Base-by-base conservation (phyloP, 2,329 filamentous ascomycete genomes). In the Chalaropsis ovoidea region DNA sequence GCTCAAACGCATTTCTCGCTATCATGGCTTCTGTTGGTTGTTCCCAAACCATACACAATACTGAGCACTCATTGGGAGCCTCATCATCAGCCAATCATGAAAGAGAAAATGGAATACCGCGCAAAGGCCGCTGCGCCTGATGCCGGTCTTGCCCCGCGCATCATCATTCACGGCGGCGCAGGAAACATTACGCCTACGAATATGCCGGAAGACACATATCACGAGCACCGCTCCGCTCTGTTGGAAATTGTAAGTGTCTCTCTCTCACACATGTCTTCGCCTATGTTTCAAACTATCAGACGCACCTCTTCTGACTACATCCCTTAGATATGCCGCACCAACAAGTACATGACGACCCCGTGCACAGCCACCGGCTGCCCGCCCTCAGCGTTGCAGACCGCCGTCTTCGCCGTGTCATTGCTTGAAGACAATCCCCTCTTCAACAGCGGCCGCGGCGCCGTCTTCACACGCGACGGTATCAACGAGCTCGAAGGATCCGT, bases 401-500 rank as follows among this genome's bases (percentile, higher is more conserved):
- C 89, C 1, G 86, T 87, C 1, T 82, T 86, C 73, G 90, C 90
- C 56, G 90, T 95, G 11, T 77, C 79, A 0, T 80, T 86, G 31
- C 82, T 96, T 17, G 91, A 96, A 76, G 80, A 95, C 72, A 84
- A 91, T 71, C 81, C 86, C 1, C 82, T 95, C 3, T 95, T 94
- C 81, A 96, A 96, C 76, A 85, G 86, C 66, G 90, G 86, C 7
- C 86, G 85, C 71, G 92, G 92, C 64, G 89, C 90, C 62, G 90
- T 95, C 22, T 96, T 95, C 75, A 95, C 90, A 0, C 84, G 86
- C 62, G 86, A 87, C 69, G 92, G 91, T 19, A 82, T 86, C 68
- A 91, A 92, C 73, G 89, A 96, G 76, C 85, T 95, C 68, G 91
- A 96, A 76, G 89, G 89, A 1, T 89, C 85, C 8, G 83, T 95